Evolutionary conservation across 352 stramenopile genomes (phyloP).

Genomic region (Halophytophthora batemanensis): DNA sequence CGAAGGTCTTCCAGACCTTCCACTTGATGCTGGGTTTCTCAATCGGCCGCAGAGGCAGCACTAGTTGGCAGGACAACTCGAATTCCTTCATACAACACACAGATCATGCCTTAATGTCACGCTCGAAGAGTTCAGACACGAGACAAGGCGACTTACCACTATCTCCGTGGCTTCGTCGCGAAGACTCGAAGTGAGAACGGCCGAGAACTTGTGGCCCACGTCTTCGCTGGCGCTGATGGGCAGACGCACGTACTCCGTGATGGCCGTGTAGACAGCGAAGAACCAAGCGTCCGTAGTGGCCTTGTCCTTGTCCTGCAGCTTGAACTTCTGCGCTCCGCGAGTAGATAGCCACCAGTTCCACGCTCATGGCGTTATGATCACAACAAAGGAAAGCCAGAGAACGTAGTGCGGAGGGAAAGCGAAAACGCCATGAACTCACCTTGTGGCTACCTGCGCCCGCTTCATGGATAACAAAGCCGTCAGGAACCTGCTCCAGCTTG

Average conservation of each 20-base stretch:
- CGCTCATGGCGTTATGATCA: too few species aligned
- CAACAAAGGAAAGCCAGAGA: too few species aligned
- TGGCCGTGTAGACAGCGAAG: conserved; percentile 67
- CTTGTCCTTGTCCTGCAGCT: conserved; percentile 77
- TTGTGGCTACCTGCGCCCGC: conserved; percentile 30
- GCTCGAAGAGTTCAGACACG: conserved; percentile 4
- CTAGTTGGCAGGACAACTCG: conserved; percentile 68
- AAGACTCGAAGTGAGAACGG: conserved; percentile 48
- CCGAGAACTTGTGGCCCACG: conserved; percentile 47
- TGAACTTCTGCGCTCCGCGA: conserved; percentile 45
- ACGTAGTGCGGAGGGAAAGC: too few species aligned
- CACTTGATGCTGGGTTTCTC: conserved; percentile 74
- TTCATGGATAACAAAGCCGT: conserved; percentile 77
- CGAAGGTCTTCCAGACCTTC: conserved; percentile 75
- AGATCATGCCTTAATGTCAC: conserved; percentile 10
- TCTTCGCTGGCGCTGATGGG: conserved; percentile 37
- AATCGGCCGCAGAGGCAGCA: conserved; percentile 41
- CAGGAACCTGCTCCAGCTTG: conserved; percentile 67
- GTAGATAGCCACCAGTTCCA: neutral
- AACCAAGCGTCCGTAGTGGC: conserved; percentile 79
- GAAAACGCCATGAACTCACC: conserved; percentile 19
- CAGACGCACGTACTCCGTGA: conserved; percentile 57
- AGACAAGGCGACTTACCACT: conserved; percentile 28
- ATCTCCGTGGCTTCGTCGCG: conserved; percentile 59
- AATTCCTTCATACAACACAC: conserved; percentile 42